These are phyloP conservation scores for Ceratobasidium sp. DNA, from an alignment of 1,284 basidiomycete genomes.

Conservation along the genomic window DNA sequence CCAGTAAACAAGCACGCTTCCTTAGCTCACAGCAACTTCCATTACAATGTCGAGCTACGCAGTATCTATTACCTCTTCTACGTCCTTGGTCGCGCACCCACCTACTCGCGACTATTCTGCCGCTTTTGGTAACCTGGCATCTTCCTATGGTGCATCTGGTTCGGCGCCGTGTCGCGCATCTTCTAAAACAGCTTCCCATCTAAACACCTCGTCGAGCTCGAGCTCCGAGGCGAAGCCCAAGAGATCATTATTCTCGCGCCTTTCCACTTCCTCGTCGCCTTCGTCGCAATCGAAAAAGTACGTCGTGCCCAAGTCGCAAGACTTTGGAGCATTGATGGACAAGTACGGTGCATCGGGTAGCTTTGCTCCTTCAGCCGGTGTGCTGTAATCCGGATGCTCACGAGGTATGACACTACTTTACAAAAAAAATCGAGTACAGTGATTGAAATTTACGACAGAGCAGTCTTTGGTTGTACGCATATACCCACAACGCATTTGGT, in stretches of 20 bases:
- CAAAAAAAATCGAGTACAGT: too few species aligned
- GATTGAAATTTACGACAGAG: too few species aligned
- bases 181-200: conserved; percentile 21
- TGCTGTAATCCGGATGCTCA: not conserved
- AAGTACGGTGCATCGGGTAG: conserved; percentile 27
- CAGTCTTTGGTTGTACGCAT: too few species aligned
- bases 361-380: not conserved
- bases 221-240: not conserved
- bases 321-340: conserved; percentile 19
- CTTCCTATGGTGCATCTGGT: conserved; percentile 28
- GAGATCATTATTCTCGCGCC: not conserved
- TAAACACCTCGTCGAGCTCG: not conserved
- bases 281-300: not conserved
- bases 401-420: not conserved
- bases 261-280: not conserved
- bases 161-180: conserved; percentile 16
- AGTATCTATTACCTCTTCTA: not conserved
- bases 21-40: too few species aligned
- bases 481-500: not conserved
- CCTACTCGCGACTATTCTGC: conserved; percentile 24
- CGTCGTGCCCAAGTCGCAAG: conserved; percentile 3
- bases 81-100: not conserved
- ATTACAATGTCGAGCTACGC: conserved; percentile 14
- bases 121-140: conserved; percentile 16
- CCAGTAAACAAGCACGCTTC: too few species aligned